Percentiles rank a stretch among this genome's conserved stretches.
Evolutionary conservation across 139 green algal genomes (phyloP).

Genomic region (Micractinium conductrix): DNA sequence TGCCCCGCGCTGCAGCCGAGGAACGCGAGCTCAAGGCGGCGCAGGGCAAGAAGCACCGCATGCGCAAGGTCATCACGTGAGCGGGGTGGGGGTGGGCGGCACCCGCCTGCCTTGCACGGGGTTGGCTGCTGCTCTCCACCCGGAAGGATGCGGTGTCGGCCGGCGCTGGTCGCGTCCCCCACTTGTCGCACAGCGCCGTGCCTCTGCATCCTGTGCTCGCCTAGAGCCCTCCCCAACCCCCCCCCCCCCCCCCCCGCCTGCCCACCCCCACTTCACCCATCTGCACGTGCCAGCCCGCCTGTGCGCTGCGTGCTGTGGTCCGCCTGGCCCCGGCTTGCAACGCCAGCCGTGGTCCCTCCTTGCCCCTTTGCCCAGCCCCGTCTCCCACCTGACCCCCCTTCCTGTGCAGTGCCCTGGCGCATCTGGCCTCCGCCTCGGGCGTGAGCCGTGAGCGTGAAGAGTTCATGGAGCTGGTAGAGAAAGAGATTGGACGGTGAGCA

Average conservation of each 20-base stretch:
- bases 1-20: slow-evolving; percentile 34
- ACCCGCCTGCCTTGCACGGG: too few relatives aligned
- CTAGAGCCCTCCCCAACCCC: background rate
- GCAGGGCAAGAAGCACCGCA: slow-evolving; percentile 58
- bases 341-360: background rate
- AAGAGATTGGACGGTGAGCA: slow-evolving; percentile 69
- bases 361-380: too few relatives aligned
- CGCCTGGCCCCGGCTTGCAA: background rate
- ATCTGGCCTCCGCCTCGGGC: slow-evolving; percentile 55
- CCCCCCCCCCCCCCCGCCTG: too few relatives aligned
- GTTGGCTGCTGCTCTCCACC: too few relatives aligned
- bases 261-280: background rate
- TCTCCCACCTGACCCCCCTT: too few relatives aligned
- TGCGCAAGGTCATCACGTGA: slow-evolving; percentile 64
- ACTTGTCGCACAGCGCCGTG: too few relatives aligned
- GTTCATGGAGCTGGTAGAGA: slow-evolving; percentile 88
- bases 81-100: background rate
- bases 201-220: background rate
- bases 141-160: too few relatives aligned
- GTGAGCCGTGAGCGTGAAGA: slow-evolving; percentile 78
- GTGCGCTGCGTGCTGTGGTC: background rate
- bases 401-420: slow-evolving; percentile 51
- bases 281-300: too few relatives aligned
- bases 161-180: too few relatives aligned
- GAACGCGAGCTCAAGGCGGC: slow-evolving; percentile 58